Evolutionary conservation across 257 asterid species (phyloP), one percentile per base, ranked within the genome.

Genomic region (Rauvolfia tetraphylla): DNA sequence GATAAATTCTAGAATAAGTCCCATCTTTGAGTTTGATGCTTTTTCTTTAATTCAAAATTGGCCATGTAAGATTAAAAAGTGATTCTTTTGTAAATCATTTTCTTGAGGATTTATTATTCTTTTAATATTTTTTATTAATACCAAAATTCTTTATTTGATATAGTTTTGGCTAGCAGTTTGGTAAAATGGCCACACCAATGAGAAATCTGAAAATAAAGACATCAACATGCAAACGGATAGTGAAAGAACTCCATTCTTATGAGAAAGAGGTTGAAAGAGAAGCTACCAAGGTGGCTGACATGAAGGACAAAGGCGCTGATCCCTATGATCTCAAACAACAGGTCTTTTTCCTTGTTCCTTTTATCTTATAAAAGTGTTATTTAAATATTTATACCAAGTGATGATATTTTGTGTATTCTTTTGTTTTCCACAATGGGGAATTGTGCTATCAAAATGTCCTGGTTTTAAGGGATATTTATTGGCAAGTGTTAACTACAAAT

Each of bases 241-340:
- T 83, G 83, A 90, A 93, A 86, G 98, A 90, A 86, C 94, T 92
- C 13, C 88, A 88, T 74, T 90, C 94, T 20, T 93, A 93, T 79
- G 94, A 93, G 92, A 85, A 88, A 80, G 98, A 93, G 88, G 95
- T 89, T 33, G 92, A 92, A 80, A 84, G 85, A 58, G 98, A 92
- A 82, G 89, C 97, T 57, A 90, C 91, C 33, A 92, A 94, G 82
- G 90, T 95, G 39, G 90, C 93, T 75, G 92, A 92, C 51, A 94
- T 90, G 97, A 94, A 92, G 88, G 84, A 90, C 56, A 87, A 87
- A 13, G 88, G 89, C 13, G 96, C 97, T 42, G 97, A 94, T 87
- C 95, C 93, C 7, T 88, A 92, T 74, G 97, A 92, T 76, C 89
- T 89, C 89, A 94, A 92, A 74, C 98, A 94, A 70, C 97, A 94